Evolutionary conservation across 148 eudicot species (phyloP).

Genomic region (Vaccinium darrowii): DNA sequence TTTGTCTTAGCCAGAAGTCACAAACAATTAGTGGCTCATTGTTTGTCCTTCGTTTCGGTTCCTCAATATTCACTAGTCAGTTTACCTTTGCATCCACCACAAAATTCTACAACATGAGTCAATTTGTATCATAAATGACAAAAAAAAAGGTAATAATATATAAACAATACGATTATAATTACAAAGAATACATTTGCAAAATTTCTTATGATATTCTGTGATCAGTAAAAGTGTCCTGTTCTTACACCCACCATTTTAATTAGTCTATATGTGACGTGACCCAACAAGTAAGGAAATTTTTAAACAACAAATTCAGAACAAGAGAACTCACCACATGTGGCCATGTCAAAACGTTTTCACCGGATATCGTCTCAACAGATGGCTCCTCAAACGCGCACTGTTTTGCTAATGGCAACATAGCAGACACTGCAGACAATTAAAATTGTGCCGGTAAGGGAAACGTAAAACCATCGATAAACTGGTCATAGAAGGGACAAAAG

Average conservation of each 20-base stretch:
- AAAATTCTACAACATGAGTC: neutral
- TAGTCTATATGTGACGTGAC: neutral
- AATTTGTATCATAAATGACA: neutral
- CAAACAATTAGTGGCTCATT: neutral
- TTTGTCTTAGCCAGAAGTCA: neutral
- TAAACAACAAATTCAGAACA: neutral
- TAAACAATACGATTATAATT: neutral
- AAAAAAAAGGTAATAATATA: neutral
- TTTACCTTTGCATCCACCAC: neutral
- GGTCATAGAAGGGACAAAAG: neutral
- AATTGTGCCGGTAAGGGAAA: slow-evolving; percentile 11
- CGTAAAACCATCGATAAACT: neutral
- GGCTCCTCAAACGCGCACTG: slow-evolving; percentile 99
- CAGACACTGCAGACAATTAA: slow-evolving; percentile 70
- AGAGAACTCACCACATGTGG: slow-evolving; percentile 83
- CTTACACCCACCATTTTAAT: neutral
- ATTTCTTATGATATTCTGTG: neutral
- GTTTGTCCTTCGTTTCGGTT: neutral
- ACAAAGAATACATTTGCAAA: neutral
- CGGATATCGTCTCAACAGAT: slow-evolving; percentile 79
- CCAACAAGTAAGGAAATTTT: neutral
- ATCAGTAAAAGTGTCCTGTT: neutral
- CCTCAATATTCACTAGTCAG: neutral
- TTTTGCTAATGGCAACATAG: slow-evolving; percentile 89
- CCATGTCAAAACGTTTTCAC: slow-evolving; percentile 96